These are phyloP conservation scores for Brassica rapa DNA, from an alignment of 345 rosid genomes.

Conservation along the genomic window DNA sequence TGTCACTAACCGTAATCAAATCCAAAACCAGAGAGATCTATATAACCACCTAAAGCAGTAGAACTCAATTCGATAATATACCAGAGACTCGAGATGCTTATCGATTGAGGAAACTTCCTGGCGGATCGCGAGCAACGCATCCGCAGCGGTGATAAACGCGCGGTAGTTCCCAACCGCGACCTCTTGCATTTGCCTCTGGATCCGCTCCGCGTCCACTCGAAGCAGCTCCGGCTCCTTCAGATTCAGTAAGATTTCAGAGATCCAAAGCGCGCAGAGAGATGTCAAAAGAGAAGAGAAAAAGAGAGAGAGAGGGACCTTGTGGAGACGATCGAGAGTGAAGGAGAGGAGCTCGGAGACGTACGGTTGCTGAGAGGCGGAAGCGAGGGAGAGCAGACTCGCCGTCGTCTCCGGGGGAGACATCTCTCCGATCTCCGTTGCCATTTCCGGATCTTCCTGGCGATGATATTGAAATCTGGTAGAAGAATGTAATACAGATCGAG, in stretches of 20 bases:
- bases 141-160: slow-evolving; percentile 89
- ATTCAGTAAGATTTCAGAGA: slow-evolving; percentile 25
- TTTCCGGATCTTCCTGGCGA: slow-evolving; percentile 3
- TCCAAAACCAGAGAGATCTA: background rate
- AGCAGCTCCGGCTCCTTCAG: slow-evolving; percentile 92
- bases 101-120: slow-evolving; percentile 86
- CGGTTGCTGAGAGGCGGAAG: slow-evolving; percentile 85
- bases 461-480: background rate
- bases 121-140: slow-evolving; percentile 81
- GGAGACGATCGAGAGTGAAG: slow-evolving; percentile 98
- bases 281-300: background rate
- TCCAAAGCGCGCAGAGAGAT: slow-evolving; percentile 20
- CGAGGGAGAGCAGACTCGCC: slow-evolving; percentile 65
- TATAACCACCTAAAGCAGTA: background rate
- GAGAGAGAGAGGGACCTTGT: slow-evolving; percentile 55
- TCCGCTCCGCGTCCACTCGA: slow-evolving; percentile 91
- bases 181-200: slow-evolving; percentile 98
- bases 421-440: slow-evolving; percentile 55
- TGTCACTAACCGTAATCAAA: background rate
- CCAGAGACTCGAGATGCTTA: slow-evolving; percentile 88
- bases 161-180: slow-evolving; percentile 96
- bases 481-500: slow-evolving; percentile 16
- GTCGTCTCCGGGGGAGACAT: slow-evolving; percentile 39
- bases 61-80: slow-evolving; percentile 25
- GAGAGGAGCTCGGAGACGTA: slow-evolving; percentile 97